phyloP scores from a whole-genome alignment of 192 early-diverging fungal species.

The Coemansia biformis region DNA sequence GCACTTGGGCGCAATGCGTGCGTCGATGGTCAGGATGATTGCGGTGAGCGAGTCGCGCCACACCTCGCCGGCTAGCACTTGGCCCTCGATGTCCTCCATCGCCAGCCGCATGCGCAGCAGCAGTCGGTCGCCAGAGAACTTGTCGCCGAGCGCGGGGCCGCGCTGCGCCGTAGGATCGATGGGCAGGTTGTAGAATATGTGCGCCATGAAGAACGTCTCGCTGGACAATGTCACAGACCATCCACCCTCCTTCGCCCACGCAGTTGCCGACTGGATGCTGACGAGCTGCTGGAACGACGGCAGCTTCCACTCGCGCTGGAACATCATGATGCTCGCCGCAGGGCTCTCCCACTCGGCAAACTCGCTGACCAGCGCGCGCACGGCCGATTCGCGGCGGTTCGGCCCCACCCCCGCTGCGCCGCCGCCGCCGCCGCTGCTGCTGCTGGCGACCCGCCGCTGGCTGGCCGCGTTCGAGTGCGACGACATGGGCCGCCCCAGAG shows the following conservation, averaged over 20 bases:
- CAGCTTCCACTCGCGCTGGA: conserved; percentile 53
- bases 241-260: conserved; percentile 41
- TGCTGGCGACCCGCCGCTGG: conserved; percentile 27
- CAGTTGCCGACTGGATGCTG: conserved; percentile 30
- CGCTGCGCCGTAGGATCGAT: conserved; percentile 22
- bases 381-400: conserved; percentile 30
- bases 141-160: conserved; percentile 20
- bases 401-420: conserved; percentile 17
- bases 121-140: conserved; percentile 42
- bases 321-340: conserved; percentile 49
- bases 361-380: conserved; percentile 43
- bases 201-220: conserved; percentile 49
- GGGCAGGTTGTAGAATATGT: conserved; percentile 46
- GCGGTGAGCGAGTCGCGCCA: conserved; percentile 49
- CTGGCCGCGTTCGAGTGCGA: conserved; percentile 38
- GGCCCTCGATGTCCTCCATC: conserved; percentile 47
- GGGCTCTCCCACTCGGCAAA: conserved; percentile 51
- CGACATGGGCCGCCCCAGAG: conserved; percentile 23
- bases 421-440: not conserved
- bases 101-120: conserved; percentile 49
- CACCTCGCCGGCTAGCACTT: conserved; percentile 29
- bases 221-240: conserved; percentile 49
- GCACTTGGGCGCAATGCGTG: conserved; percentile 34
- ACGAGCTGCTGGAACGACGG: conserved; percentile 50
- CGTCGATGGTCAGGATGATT: conserved; percentile 48